Conservation (phyloP, 306 rosid genomes). For the Prunus armeniaca region DNA sequence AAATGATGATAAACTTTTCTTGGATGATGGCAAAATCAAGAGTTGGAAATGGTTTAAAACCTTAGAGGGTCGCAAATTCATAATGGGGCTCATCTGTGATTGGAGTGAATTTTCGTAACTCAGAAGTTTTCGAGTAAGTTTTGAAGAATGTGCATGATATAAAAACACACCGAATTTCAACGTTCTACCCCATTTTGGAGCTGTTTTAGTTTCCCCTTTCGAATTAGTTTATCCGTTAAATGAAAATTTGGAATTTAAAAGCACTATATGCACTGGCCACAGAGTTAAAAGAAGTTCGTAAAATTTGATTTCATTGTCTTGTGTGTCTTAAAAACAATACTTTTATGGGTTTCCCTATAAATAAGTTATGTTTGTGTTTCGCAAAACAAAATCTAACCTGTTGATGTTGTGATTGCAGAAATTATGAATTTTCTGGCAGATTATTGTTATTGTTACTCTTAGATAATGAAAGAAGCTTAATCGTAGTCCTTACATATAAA, state of each 20-base stretch:
- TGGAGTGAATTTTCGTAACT: not conserved
- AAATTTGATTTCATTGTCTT: not conserved
- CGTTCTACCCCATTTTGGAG: not conserved
- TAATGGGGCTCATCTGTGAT: conserved; percentile 1
- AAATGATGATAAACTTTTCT: not conserved
- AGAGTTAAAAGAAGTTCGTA: too few relatives aligned
- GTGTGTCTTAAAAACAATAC: not conserved
- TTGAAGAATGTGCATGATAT: not conserved
- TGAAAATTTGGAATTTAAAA: not conserved
- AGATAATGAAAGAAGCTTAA: not conserved
- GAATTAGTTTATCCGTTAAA: not conserved
- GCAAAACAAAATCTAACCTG: not conserved
- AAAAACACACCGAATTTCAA: not conserved
- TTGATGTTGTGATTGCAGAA: not conserved
- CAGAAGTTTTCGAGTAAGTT: not conserved
- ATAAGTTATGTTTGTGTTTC: not conserved
- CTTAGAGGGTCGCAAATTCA: not conserved
- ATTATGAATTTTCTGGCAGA: not conserved
- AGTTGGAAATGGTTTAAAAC: not conserved
- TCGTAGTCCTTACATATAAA: not conserved
- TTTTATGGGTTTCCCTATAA: not conserved
- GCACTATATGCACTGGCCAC: not conserved
- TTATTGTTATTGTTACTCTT: not conserved
- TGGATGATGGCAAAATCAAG: too few relatives aligned
- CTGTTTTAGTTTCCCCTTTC: not conserved